Base-by-base conservation (phyloP, 2,329 filamentous ascomycete genomes). In the Blastomyces percursus region DNA sequence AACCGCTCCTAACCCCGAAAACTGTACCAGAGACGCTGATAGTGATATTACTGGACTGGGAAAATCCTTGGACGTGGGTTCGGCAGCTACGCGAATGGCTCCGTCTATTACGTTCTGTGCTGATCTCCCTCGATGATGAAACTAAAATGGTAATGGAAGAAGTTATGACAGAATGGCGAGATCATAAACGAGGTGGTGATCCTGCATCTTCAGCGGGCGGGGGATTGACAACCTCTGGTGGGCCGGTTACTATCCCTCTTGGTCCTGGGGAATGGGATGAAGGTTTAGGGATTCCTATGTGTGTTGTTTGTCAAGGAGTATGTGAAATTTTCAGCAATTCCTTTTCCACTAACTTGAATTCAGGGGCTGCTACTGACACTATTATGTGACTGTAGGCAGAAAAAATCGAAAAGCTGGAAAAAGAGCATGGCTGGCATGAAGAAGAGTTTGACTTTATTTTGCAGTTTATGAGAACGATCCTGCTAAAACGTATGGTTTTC, bases 381-480 rank as follows among this genome's bases (percentile, higher is more conserved):
- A 57, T 46, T 52, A 52, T 50, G 16, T 55, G 55, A 40, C 54
- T 21, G 63, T 67, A 91, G 87, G 84, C 91, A 16, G 90, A 96
- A 75, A 91, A 90, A 74, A 96, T 97, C 74, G 92, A 97, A 71
- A 84, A 85, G 48, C 76, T 99, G 63, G 94, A 97, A 76, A 91
- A 90, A 73, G 92, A 91, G 59, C 86, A 92, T 64, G 86, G 88
- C 16, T 99, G 93, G 91, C 93, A 91, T 75, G 94, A 99, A 75
- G 91, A 95, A 67, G 89, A 96, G 69, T 99, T 99, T 71, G 94
- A 99, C 74, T 92, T 94, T 67, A 90, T 99, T 52, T 82, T 96
- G 64, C 94, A 99, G 72, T 96, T 92, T 73, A 79, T 99, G 71
- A 85, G 94, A 67, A 97, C 94, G 0, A 86, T 95, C 48, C 78